These are phyloP conservation scores for Barnettozyma populi DNA, from an alignment of 805 yeast species.

Conservation along the genomic window DNA sequence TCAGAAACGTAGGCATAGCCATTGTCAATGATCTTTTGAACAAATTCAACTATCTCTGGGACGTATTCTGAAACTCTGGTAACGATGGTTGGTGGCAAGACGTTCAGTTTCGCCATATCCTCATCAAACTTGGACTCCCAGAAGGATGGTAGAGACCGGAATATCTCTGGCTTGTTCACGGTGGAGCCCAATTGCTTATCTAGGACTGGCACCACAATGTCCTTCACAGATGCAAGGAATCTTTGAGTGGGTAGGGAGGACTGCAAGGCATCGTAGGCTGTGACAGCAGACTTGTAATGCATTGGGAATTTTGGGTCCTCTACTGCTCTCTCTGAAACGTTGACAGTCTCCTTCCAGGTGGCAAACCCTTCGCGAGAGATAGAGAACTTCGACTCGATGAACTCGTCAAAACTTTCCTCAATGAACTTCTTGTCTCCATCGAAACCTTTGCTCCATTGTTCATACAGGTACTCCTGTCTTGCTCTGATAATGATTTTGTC, in stretches of 20 bases:
- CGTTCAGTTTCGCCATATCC: constrained; percentile 84
- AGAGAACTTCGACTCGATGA: constrained; percentile 20
- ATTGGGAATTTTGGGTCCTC: constrained; percentile 81
- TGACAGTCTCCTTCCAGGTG: constrained; percentile 49
- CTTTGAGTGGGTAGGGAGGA: constrained; percentile 25
- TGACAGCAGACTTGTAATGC: constrained; percentile 60
- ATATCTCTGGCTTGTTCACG: constrained; percentile 1
- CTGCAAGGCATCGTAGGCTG: constrained; percentile 45
- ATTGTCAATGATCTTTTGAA: constrained; percentile 63
- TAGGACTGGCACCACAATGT: constrained; percentile 65
- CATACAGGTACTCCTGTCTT: constrained; percentile 79
- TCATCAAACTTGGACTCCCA: constrained; percentile 74
- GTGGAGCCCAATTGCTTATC: constrained; percentile 43
- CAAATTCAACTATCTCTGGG: constrained; percentile 84
- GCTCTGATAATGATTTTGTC: constrained; percentile 95
- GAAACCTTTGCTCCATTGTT: constrained; percentile 41
- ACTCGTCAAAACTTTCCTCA: constrained; percentile 33
- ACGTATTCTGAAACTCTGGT: constrained; percentile 95
- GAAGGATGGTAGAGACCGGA: constrained; percentile 1
- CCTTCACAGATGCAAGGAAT: constrained; percentile 54
- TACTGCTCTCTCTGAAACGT: constrained; percentile 44
- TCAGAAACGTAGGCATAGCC: constrained; percentile 88
- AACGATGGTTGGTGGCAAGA: constrained; percentile 75
- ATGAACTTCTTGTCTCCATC: constrained; percentile 22
- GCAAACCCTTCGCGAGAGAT: constrained; percentile 52